Conservation (phyloP, 2,329 filamentous ascomycete genomes). For the Venturia carpophila region DNA sequence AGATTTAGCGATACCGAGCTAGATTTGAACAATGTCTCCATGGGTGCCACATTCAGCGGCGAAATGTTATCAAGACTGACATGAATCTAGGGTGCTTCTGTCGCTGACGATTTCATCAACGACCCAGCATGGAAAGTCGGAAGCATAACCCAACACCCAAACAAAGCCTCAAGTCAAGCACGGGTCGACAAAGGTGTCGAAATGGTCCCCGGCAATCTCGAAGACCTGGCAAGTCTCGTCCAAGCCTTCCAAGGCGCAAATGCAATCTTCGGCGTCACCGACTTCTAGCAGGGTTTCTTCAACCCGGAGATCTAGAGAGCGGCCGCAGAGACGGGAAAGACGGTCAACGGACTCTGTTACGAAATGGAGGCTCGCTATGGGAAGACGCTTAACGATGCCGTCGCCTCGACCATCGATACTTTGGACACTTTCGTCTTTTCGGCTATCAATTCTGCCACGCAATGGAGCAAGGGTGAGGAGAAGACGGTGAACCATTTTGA, state of each 20-base stretch:
- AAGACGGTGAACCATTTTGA: conserved; percentile 37
- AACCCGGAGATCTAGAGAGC: conserved; percentile 28
- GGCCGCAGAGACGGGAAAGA: background rate
- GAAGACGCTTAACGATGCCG: conserved; percentile 33
- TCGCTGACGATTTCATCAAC: conserved; percentile 26
- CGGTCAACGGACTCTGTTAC: background rate
- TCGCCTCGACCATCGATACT: conserved; percentile 23
- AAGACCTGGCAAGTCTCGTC: conserved; percentile 26
- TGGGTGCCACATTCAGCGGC: no score
- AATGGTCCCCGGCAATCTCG: conserved; percentile 27
- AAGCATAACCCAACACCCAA: conserved; percentile 28
- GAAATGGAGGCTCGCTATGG: conserved; percentile 25
- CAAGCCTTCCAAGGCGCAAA: conserved; percentile 37
- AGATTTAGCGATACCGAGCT: no score
- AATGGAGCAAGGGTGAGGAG: conserved; percentile 37
- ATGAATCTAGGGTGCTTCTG: conserved; percentile 25
- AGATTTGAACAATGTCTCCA: no score
- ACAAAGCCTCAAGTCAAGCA: conserved; percentile 22
- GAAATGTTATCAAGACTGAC: background rate
- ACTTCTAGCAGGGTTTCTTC: conserved; percentile 49
- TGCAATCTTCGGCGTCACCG: conserved; percentile 48
- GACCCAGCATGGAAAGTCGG: conserved; percentile 28
- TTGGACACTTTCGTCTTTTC: conserved; percentile 37
- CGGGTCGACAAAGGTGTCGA: conserved; percentile 26
- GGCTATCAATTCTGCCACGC: conserved; percentile 30